phyloP scores from a whole-genome alignment of 306 rosid species.

The Sicyos baderoa region DNA sequence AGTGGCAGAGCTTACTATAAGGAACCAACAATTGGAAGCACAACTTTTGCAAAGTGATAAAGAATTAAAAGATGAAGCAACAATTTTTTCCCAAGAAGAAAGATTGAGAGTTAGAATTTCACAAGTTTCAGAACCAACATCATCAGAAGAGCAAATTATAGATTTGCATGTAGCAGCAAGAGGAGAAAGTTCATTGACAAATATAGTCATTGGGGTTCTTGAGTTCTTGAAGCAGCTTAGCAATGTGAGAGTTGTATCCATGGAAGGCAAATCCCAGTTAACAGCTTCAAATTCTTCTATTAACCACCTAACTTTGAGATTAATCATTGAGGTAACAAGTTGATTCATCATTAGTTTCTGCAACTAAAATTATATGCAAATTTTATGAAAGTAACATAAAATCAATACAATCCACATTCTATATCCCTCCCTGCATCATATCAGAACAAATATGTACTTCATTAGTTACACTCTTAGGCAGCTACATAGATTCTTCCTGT shows the following conservation, averaged over 20 bases:
- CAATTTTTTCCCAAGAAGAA: conserved; percentile 23
- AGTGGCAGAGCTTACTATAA: conserved; percentile 42
- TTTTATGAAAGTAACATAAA: background rate
- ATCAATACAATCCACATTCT: background rate
- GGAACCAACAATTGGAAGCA: conserved; percentile 36
- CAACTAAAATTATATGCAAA: background rate
- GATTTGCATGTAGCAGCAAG: conserved; percentile 53
- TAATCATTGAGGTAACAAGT: conserved; percentile 60
- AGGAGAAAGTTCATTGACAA: conserved; percentile 37
- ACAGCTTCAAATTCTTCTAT: conserved; percentile 24
- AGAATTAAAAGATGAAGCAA: background rate
- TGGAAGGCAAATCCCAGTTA: conserved; percentile 44
- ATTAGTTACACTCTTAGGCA: background rate
- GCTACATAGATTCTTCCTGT: background rate
- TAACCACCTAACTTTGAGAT: conserved; percentile 46
- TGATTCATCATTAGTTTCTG: background rate
- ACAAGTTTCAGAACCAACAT: conserved; percentile 37
- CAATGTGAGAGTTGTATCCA: conserved; percentile 45
- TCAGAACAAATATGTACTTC: background rate
- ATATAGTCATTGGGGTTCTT: conserved; percentile 44
- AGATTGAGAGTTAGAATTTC: conserved; percentile 38
- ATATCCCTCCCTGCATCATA: background rate
- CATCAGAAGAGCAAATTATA: conserved; percentile 37
- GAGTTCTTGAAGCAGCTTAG: conserved; percentile 49
- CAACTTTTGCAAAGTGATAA: conserved; percentile 4